Conservation (phyloP, 306 rosid genomes). For the Fagus crenata region DNA sequence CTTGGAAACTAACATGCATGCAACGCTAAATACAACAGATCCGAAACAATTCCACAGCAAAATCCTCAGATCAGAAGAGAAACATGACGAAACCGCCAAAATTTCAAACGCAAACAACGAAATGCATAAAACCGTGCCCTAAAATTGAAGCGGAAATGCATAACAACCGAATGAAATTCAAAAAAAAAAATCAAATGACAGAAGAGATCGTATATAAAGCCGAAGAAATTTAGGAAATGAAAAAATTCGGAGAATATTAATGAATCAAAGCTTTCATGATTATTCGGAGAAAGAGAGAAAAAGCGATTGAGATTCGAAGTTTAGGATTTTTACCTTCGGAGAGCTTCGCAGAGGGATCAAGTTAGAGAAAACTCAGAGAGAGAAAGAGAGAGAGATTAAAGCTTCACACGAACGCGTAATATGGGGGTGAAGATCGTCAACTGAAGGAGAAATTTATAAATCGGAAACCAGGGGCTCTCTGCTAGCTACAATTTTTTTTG, state of each 20-base stretch:
- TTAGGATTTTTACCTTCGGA: constrained; percentile 49
- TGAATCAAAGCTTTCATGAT: constrained; percentile 5
- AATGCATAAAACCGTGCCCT: not conserved
- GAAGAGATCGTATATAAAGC: not conserved
- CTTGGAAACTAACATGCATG: not conserved
- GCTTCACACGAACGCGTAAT: constrained; percentile 50
- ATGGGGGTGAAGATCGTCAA: constrained; percentile 16
- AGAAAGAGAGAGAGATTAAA: constrained; percentile 12
- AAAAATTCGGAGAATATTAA: not conserved
- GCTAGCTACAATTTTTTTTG: not conserved
- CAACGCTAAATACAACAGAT: constrained; percentile 32
- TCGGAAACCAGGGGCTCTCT: constrained; percentile 19
- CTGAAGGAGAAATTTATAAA: constrained; percentile 30
- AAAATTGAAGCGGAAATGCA: not conserved
- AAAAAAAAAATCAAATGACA: not conserved
- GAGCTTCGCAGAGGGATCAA: constrained; percentile 48
- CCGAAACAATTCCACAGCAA: constrained; percentile 28
- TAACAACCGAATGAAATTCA: not conserved
- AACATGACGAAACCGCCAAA: not conserved
- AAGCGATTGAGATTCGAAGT: constrained; percentile 32
- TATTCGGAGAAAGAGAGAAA: not conserved
- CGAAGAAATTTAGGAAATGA: not conserved
- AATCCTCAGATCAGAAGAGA: constrained; percentile 29
- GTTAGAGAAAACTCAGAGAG: constrained; percentile 2
- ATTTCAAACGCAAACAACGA: not conserved